phyloP scores from a whole-genome alignment of 805 yeast species.

The Maudiozyma bulderi region DNA sequence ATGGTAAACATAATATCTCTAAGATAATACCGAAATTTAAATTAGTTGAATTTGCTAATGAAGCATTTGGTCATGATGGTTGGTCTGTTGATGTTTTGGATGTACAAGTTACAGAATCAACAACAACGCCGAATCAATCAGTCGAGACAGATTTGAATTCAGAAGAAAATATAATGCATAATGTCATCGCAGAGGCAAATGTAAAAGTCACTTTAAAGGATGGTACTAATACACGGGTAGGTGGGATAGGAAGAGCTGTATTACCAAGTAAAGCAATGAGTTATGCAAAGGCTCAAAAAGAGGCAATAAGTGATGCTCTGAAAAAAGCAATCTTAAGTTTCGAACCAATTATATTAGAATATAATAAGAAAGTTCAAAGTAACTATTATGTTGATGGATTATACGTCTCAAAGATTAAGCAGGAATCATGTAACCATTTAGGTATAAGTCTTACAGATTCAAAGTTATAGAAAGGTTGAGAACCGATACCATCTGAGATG shows the following conservation, averaged over 20 bases:
- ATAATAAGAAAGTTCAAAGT: slow-evolving; percentile 26
- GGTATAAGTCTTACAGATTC: background rate
- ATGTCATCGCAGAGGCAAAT: slow-evolving; percentile 30
- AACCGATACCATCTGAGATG: background rate
- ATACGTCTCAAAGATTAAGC: slow-evolving; percentile 13
- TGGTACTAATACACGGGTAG: slow-evolving; percentile 73
- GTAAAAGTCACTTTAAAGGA: slow-evolving; percentile 67
- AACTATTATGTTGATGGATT: slow-evolving; percentile 30
- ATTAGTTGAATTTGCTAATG: slow-evolving; percentile 38
- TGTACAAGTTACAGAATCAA: slow-evolving; percentile 14
- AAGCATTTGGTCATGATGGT: slow-evolving; percentile 46
- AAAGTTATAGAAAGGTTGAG: too few relatives aligned
- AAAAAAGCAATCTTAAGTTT: slow-evolving; percentile 73
- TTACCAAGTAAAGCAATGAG: slow-evolving; percentile 58
- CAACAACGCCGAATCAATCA: slow-evolving; percentile 1
- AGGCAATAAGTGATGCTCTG: slow-evolving; percentile 76
- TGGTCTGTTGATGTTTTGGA: slow-evolving; percentile 41
- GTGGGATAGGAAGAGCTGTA: slow-evolving; percentile 65
- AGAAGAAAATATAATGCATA: slow-evolving; percentile 7
- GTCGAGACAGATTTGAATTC: background rate
- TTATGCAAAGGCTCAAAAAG: slow-evolving; percentile 71
- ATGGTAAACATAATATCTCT: slow-evolving; percentile 20
- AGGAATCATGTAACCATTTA: background rate
- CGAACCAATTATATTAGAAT: slow-evolving; percentile 47
- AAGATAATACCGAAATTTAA: slow-evolving; percentile 28